Evolutionary conservation across 768 basidiomycete genomes (phyloP), one percentile per base, ranked within the genome.

Genomic region (Roridomyces roridus): DNA sequence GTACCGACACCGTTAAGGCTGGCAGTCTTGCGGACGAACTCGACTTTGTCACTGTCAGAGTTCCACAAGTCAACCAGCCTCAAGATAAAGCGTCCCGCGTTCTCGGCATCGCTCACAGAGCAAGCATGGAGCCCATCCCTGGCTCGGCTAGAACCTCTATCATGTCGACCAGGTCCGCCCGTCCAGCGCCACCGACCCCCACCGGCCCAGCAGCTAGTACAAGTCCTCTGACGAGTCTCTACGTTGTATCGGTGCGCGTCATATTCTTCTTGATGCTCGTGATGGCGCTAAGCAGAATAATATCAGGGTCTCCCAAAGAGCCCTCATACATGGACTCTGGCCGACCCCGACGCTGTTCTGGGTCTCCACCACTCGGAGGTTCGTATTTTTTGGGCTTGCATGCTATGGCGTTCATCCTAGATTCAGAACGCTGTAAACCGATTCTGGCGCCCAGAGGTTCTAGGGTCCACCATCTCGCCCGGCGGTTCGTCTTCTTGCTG

Each of bases 371-470:
- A 96, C 67, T 80, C 83, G 37, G 91, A 93, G n/a, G n/a, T n/a
- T n/a, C n/a, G n/a, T n/a, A n/a, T n/a, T n/a, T n/a, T n/a, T n/a
- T n/a, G n/a, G n/a, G n/a, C n/a, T n/a, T n/a, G n/a, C n/a, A n/a
- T n/a, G n/a, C n/a, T n/a, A n/a, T n/a, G n/a, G n/a, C n/a, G n/a
- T n/a, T n/a, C n/a, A n/a, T n/a, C n/a, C n/a, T n/a, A n/a, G n/a
- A n/a, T n/a, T n/a, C n/a, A n/a, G 41, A 89, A 91, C 54, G 94
- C 92, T 46, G 93, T 95, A 52, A 86, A 82, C 62, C 83, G 92
- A 43, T 95, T 91, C 87, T 96, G 92, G 92, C 77, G 92, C 42
- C 89, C 94, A 41, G 94, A 96, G 72, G 92, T 95, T 14, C 84
- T 96, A 18, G 94, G 94, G 4, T 91, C 89, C 69, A 92, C 90